Base-by-base conservation (phyloP, 805 yeast species). In the Yamadazyma paraphyllophila region DNA sequence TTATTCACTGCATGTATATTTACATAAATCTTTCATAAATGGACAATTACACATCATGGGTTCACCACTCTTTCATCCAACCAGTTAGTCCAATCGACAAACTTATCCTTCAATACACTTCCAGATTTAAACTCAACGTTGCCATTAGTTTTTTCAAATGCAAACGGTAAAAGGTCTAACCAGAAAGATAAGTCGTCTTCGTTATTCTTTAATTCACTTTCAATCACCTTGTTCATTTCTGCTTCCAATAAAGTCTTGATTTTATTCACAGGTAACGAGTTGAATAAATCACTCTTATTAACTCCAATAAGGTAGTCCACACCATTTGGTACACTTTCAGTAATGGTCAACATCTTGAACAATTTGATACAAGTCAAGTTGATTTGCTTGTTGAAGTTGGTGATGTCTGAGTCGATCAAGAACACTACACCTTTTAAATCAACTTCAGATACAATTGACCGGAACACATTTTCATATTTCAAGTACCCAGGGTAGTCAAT, bases 401-500 rank as follows among this genome's bases (percentile, higher is more conserved):
- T 78, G 38, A 79, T 75, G 35, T 75, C 66, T 7, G 89, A 78
- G 63, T 92, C 98, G n/a, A 91, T 70, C 48, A 92, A 73, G 52
- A 78, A 89, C 1, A 91, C 66, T 4, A 89, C 67, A 4, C 96
- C 97, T 51, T 76, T 78, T 42, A 85, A 61, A 13, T 77, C 64
- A 13, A 54, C 47, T 13, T 66, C 67, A 46, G 70, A 68, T 37
- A 82, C 58, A 51, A 76, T 67, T 46, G 77, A 76, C 44, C 77
- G 75, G 47, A 81, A 69, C 41, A 83, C 67, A 46, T 80, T 78
- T 44, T 77, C 78, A 53, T 91, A 78, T 63, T 88, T 89, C 45
- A 77, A 67, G 65, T 86, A 90, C n/a, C 97, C 97, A 2, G 99
- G 99, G 50, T 82, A 82, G 58, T 92, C 98, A 42, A 85, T 74